Base-by-base conservation (phyloP, 192 early-diverging fungal species). In the Martensiomyces pterosporus region DNA sequence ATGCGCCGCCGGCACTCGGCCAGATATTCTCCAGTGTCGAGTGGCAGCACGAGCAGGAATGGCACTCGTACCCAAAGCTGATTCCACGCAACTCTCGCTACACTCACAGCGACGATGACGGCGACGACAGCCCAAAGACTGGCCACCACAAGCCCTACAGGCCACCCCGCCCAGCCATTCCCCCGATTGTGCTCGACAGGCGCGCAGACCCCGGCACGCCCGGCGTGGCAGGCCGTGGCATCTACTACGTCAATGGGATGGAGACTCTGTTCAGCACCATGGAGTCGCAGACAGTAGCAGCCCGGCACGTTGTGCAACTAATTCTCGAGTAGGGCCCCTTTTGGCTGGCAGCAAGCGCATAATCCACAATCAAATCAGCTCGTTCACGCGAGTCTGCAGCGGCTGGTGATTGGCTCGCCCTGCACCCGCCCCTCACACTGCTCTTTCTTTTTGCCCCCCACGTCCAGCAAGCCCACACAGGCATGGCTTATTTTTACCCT, bases 231-330 rank as follows among this genome's bases (percentile, higher is more conserved):
- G 40, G 36, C 22, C n/a, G 23, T 10, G 52, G 47, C 27, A 29
- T 63, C 7, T 63, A 41, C 23, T 63, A 63, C 34, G 52, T 63
- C 25, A 55, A 55, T 21, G 60, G 60, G 19, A 63, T 63, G 60
- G 60, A 63, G 43, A 22, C 60, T 2, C 25, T 63, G 21, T 55
- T 63, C 22, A 63, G 60, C 29, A 63, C 60, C 4, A 63, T 63
- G 60, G 60, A 63, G 48, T 63, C 60, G 33, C 60, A 63, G 47
- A 55, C 60, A n/a, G 60, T 63, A 9, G 60, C 60, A 9, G 60
- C 60, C 3, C 29, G 52, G 9, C 45, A 63, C 15, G 60, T 63
- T 1, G 47, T 63, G 14, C 52, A 45, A 0, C 27, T 63, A 12
- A 12, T 32, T n/a, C n/a, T n/a, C n/a, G n/a, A n/a, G n/a, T n/a